Percentiles rank a stretch among this genome's conserved stretches.
phyloP scores from a whole-genome alignment of 148 eudicot genomes.

The Chenopodium berlandieri region DNA sequence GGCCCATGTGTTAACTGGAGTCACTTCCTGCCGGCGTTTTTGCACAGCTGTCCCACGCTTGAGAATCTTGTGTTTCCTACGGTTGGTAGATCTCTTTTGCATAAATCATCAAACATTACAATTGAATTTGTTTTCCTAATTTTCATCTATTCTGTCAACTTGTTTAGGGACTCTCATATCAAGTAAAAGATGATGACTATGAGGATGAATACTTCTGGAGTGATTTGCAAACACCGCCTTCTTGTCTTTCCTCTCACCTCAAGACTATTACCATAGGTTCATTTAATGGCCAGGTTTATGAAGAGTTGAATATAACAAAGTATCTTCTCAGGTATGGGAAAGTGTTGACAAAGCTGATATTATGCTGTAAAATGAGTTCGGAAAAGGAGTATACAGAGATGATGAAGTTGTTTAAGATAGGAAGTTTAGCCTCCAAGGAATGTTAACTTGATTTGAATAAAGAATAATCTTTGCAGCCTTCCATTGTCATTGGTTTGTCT shows the following conservation, averaged over 20 bases:
- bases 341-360: background rate
- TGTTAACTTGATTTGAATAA: background rate
- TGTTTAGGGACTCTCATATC: background rate
- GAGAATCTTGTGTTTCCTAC: background rate
- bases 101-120: no score
- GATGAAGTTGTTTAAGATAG: background rate
- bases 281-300: background rate
- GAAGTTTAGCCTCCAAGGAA: slow-evolving; percentile 6
- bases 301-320: slow-evolving; percentile 4
- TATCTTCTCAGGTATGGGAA: slow-evolving; percentile 7
- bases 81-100: background rate
- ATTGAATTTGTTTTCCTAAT: background rate
- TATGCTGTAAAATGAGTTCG: background rate
- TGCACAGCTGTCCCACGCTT: background rate
- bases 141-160: background rate
- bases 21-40: background rate
- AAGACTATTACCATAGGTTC: background rate
- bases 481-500: no score
- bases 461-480: no score
- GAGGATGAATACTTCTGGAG: slow-evolving; percentile 17
- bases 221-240: background rate
- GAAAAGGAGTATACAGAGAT: background rate
- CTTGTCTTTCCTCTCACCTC: slow-evolving; percentile 3
- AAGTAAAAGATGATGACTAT: background rate
- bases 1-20: background rate